phyloP scores from a whole-genome alignment of 371 early-diverging fungal genomes.

The Zopfochytrium polystomum region DNA sequence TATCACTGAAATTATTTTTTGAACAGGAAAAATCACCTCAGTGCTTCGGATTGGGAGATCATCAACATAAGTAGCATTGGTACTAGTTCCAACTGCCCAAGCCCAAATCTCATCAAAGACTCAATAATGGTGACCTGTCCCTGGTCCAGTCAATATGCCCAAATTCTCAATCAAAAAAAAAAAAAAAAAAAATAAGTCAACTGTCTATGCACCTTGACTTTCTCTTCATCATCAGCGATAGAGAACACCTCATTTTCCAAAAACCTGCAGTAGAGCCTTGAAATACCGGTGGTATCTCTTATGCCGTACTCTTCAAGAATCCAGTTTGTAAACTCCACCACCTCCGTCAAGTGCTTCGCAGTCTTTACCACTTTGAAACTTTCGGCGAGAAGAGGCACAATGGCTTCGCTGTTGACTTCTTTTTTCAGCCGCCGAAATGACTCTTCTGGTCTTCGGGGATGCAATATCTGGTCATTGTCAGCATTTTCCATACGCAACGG shows the following conservation, averaged over 20 bases:
- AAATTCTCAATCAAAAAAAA: too few relatives aligned
- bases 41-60: background rate
- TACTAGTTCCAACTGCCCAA: slow-evolving; percentile 30
- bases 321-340: slow-evolving; percentile 37
- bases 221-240: too few relatives aligned
- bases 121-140: too few relatives aligned
- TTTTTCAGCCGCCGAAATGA: slow-evolving; percentile 18
- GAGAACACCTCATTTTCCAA: slow-evolving; percentile 16
- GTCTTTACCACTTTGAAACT: slow-evolving; percentile 18
- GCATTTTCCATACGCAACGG: too few relatives aligned
- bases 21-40: too few relatives aligned
- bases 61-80: slow-evolving; percentile 24
- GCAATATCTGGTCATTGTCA: background rate
- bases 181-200: too few relatives aligned
- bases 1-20: too few relatives aligned
- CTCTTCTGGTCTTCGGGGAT: background rate
- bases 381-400: slow-evolving; percentile 28
- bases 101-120: slow-evolving; percentile 24
- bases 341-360: slow-evolving; percentile 21
- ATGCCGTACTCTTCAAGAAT: slow-evolving; percentile 37
- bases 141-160: too few relatives aligned
- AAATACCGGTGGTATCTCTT: slow-evolving; percentile 24
- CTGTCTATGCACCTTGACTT: too few relatives aligned
- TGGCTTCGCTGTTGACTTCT: slow-evolving; percentile 23
- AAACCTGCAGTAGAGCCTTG: slow-evolving; percentile 26